Evolutionary conservation across 2,329 filamentous ascomycete genomes (phyloP).

Genomic region (Fusarium redolens): DNA sequence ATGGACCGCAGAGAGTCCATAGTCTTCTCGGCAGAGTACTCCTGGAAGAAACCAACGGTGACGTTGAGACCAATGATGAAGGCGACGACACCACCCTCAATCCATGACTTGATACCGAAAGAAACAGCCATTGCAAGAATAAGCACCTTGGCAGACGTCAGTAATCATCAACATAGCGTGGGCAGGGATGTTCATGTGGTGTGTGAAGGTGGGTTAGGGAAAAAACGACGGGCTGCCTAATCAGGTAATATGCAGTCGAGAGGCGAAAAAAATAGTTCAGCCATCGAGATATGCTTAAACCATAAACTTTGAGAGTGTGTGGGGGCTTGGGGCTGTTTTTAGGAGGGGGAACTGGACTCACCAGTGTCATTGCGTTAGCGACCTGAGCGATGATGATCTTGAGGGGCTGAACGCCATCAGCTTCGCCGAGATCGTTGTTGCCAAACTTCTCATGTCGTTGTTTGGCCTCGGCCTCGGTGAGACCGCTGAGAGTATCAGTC

Average conservation of each 20-base stretch:
- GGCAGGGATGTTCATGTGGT: slow-evolving; percentile 4
- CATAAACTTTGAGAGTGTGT: slow-evolving; percentile 3
- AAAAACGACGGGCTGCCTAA: slow-evolving; percentile 59
- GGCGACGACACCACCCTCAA: slow-evolving; percentile 69
- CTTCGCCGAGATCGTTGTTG: slow-evolving; percentile 65
- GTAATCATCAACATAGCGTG: slow-evolving; percentile 5
- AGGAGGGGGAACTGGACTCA: slow-evolving; percentile 45
- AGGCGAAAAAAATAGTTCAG: slow-evolving; percentile 45
- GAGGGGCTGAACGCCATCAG: slow-evolving; percentile 61
- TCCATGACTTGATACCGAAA: slow-evolving; percentile 68
- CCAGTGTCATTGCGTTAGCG: slow-evolving; percentile 77
- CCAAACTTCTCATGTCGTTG: slow-evolving; percentile 65
- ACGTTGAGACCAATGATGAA: slow-evolving; percentile 70
- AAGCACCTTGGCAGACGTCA: slow-evolving; percentile 54
- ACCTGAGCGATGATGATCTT: slow-evolving; percentile 73
- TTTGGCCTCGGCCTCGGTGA: slow-evolving; percentile 63
- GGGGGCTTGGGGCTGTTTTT: neutral
- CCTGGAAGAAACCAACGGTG: slow-evolving; percentile 61
- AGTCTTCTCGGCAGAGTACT: slow-evolving; percentile 61
- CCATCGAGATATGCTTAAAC: slow-evolving; percentile 31
- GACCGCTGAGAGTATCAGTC: slow-evolving; percentile 64
- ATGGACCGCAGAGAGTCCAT: slow-evolving; percentile 60
- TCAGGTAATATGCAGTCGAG: slow-evolving; percentile 47
- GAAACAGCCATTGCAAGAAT: slow-evolving; percentile 68
- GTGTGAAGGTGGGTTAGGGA: neutral